Base-by-base conservation (phyloP, 768 basidiomycete genomes). In the Trichaptum fuscoviolaceum region DNA sequence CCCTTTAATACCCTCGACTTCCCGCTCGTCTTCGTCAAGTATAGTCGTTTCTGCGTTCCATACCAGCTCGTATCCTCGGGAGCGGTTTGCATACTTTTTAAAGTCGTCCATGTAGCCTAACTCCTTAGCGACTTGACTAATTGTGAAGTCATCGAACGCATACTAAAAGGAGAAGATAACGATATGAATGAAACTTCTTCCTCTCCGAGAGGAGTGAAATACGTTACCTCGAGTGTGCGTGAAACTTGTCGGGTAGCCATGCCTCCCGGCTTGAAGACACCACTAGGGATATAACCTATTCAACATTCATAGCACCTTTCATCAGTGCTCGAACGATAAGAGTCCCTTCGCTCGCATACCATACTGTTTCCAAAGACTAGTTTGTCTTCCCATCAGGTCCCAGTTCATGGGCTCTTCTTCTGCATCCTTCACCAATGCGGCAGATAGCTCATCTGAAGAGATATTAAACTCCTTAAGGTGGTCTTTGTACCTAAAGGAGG, bases 131-230 rank as follows among this genome's bases (percentile, higher is more conserved):
- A 89, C 87, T 74, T 90, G 87, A 57, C 87, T 84, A 59, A 89
- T 84, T 17, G 82, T 86, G 67, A 90, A 90, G 72, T 90, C 88
- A 69, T 89, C 87, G 69, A 89, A 89, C 24, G 87, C 85, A 70
- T 89, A 90, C 87, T 90, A 64, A 7, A n/a, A 30, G 57, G 23
- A 27, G 27, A 24, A 58, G 9, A 9, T 25, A 42, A 1, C 36
- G 57, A 17, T 24, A 27, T 64, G 12, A 4, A 18, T 18, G 5
- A 15, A 42, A 1, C 17, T 20, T n/a, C 59, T 18, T 61, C 15
- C 20, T 20, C 15, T 20, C 15, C 12, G 20, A 0, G 25, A 57
- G 8, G 34, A 10, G 8, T 42, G 1, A 23, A 5, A 64, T 8
- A 0, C 18, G 73, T 63, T 65, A 85, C 87, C 80, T 90, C 88